These are phyloP conservation scores for Thielaviopsis ethacetica DNA, from an alignment of 2,329 filamentous ascomycete genomes.

Conservation along the genomic window DNA sequence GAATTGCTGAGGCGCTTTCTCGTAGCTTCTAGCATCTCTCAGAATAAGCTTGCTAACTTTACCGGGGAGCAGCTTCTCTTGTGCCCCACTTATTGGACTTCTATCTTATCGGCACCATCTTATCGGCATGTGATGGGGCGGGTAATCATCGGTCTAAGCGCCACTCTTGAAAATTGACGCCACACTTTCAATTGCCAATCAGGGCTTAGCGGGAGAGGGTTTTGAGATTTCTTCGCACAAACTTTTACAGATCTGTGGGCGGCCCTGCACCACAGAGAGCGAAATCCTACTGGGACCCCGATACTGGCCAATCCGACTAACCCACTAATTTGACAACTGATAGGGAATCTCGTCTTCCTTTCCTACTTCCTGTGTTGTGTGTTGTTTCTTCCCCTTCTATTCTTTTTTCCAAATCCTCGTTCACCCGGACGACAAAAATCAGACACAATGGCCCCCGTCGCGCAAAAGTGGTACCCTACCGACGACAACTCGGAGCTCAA, in stretches of 20 bases:
- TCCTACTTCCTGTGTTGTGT: conserved; percentile 12
- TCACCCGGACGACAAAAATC: conserved; percentile 21
- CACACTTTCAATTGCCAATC: conserved; percentile 14
- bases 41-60: conserved; percentile 5
- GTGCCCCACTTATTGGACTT: background rate
- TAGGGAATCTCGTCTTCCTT: conserved; percentile 17
- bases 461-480: conserved; percentile 97
- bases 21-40: conserved; percentile 21
- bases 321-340: conserved; percentile 12
- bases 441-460: conserved; percentile 50
- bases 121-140: conserved; percentile 1
- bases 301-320: conserved; percentile 7
- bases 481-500: conserved; percentile 78
- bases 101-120: background rate
- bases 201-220: conserved; percentile 24
- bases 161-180: background rate
- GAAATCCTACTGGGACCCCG: conserved; percentile 9
- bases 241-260: conserved; percentile 18
- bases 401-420: conserved; percentile 12
- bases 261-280: conserved; percentile 12
- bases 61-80: background rate
- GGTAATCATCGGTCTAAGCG: background rate
- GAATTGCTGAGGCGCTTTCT: conserved; percentile 21
- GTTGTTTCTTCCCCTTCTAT: conserved; percentile 10
- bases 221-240: conserved; percentile 25